Evolutionary conservation across 2,329 filamentous ascomycete species (phyloP).

Genomic region (Xylaria polymorpha): DNA sequence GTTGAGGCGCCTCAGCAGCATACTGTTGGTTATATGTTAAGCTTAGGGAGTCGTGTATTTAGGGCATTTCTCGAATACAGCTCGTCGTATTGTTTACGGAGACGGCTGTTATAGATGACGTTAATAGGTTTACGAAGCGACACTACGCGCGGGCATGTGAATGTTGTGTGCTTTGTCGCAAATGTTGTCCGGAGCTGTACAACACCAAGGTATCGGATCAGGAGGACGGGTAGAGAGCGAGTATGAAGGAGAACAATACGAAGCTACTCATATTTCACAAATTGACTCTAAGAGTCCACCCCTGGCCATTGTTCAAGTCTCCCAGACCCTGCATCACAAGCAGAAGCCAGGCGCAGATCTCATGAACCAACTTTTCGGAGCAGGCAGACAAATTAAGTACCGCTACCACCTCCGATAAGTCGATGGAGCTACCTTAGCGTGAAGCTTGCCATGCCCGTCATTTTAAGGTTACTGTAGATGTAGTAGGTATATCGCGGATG

Average conservation of each 20-base stretch:
- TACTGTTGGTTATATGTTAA: constrained; percentile 33
- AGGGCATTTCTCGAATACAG: constrained; percentile 40
- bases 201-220: neutral
- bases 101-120: constrained; percentile 1
- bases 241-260: neutral
- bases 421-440: too few relatives aligned
- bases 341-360: neutral
- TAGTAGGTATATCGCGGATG: neutral
- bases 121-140: neutral
- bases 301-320: neutral
- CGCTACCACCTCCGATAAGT: too few relatives aligned
- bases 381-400: too few relatives aligned
- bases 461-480: constrained; percentile 2
- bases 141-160: neutral
- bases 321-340: neutral
- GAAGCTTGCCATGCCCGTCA: neutral
- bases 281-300: neutral
- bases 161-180: neutral
- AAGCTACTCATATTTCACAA: neutral
- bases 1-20: constrained; percentile 49
- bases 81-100: neutral
- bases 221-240: neutral
- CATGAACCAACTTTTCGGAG: neutral
- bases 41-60: constrained; percentile 17
- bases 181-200: neutral